Evolutionary conservation across 148 eudicot genomes (phyloP).

Genomic region (Mesembryanthemum crystallinum): DNA sequence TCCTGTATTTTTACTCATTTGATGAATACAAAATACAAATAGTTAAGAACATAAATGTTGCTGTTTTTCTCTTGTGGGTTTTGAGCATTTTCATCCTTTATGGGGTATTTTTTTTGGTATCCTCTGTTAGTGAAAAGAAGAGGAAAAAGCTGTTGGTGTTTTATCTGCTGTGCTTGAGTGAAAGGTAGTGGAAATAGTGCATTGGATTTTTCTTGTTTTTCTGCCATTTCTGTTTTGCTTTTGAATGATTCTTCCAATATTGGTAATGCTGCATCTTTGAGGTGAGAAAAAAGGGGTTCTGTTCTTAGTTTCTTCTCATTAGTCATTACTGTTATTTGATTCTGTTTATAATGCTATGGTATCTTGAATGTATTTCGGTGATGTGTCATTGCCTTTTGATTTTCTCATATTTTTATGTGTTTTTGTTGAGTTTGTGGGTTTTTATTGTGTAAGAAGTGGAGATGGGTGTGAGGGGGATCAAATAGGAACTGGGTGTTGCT

Average conservation of each 20-base stretch:
- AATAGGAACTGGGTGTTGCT: neutral
- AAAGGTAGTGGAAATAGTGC: slow-evolving; percentile 24
- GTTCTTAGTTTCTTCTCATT: slow-evolving; percentile 16
- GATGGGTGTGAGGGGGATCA: neutral
- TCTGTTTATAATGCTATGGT: neutral
- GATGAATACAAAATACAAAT: slow-evolving; percentile 9
- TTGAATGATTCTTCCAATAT: slow-evolving; percentile 10
- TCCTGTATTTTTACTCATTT: slow-evolving; percentile 22
- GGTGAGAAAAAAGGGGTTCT: slow-evolving; percentile 13
- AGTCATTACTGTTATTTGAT: slow-evolving; percentile 20
- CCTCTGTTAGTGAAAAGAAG: slow-evolving; percentile 16
- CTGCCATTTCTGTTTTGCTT: slow-evolving; percentile 13
- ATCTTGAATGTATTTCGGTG: neutral
- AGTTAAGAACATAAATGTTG: too few relatives aligned
- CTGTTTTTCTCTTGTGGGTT: slow-evolving; percentile 25
- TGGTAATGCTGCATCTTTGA: slow-evolving; percentile 32
- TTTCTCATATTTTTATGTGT: neutral
- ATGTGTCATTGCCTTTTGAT: neutral
- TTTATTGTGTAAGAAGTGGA: neutral
- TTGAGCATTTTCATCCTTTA: slow-evolving; percentile 4
- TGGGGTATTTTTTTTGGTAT: neutral
- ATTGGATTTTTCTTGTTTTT: neutral
- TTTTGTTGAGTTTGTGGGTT: too few relatives aligned
- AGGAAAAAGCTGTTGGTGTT: neutral
- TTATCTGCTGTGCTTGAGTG: slow-evolving; percentile 3